phyloP scores from a whole-genome alignment of 2,329 filamentous ascomycete species.

The Colletotrichum tamarilloi region DNA sequence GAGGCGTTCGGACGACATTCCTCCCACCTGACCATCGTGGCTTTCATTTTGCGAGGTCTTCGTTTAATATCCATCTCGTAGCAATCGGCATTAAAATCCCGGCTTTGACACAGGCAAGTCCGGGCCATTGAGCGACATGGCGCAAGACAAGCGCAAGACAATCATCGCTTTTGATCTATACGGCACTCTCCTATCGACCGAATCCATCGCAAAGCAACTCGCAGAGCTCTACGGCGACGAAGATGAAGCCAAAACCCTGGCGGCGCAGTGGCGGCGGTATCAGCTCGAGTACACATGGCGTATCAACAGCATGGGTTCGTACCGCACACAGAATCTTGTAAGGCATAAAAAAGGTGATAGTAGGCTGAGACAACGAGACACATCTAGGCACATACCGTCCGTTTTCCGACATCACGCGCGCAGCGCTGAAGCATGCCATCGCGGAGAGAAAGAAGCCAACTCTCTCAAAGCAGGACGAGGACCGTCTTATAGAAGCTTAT shows the following conservation, averaged over 20 bases:
- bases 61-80: background rate
- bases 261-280: slow-evolving; percentile 72
- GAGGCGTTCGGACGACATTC: slow-evolving; percentile 6
- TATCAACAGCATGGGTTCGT: slow-evolving; percentile 78
- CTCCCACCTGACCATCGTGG: background rate
- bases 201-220: slow-evolving; percentile 72
- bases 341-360: background rate
- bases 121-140: background rate
- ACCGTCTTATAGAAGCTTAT: slow-evolving; percentile 71
- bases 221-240: slow-evolving; percentile 67
- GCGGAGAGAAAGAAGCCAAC: slow-evolving; percentile 65
- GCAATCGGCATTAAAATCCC: background rate
- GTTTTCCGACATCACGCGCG: slow-evolving; percentile 72
- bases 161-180: slow-evolving; percentile 81
- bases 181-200: slow-evolving; percentile 78
- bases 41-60: background rate
- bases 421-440: slow-evolving; percentile 72
- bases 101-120: background rate
- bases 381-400: slow-evolving; percentile 66
- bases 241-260: slow-evolving; percentile 63
- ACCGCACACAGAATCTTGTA: background rate
- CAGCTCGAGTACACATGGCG: slow-evolving; percentile 85
- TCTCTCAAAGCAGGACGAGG: slow-evolving; percentile 55
- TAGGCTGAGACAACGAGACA: background rate
- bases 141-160: slow-evolving; percentile 41